Evolutionary conservation across 176 grass and related monocot genomes (phyloP).

Genomic region (Aegilops tauschii): DNA sequence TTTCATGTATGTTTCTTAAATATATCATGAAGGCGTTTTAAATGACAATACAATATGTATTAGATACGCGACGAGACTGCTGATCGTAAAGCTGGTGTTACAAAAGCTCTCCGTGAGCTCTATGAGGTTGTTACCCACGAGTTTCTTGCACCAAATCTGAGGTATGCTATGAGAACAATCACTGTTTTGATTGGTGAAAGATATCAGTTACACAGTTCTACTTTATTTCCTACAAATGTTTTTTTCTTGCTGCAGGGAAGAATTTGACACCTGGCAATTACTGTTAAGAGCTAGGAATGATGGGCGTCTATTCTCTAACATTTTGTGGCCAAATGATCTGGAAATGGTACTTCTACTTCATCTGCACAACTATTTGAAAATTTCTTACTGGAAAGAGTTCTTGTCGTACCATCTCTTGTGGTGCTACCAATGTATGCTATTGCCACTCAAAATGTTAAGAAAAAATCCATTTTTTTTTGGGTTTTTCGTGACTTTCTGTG

Average conservation of each 20-base stretch:
- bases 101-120: slow-evolving; percentile 71
- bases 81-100: slow-evolving; percentile 72
- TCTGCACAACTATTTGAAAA: neutral
- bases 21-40: neutral
- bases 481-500: neutral
- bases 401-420: neutral
- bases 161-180: slow-evolving; percentile 33
- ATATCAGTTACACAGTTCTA: neutral
- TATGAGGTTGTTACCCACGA: slow-evolving; percentile 87
- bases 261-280: slow-evolving; percentile 85
- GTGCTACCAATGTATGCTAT: neutral
- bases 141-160: slow-evolving; percentile 66
- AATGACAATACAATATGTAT: slow-evolving; percentile 18
- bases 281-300: slow-evolving; percentile 73
- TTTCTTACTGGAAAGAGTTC: neutral
- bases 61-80: slow-evolving; percentile 84
- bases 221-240: slow-evolving; percentile 15
- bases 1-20: slow-evolving; percentile 1
- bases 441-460: neutral
- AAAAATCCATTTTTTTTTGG: neutral
- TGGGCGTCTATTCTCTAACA: slow-evolving; percentile 72
- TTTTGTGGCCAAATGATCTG: slow-evolving; percentile 72
- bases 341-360: slow-evolving; percentile 72
- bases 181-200: slow-evolving; percentile 9
- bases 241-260: slow-evolving; percentile 58